Evolutionary conservation across 78 protist genomes (phyloP).

Genomic region (Chrysochromulina parva): DNA sequence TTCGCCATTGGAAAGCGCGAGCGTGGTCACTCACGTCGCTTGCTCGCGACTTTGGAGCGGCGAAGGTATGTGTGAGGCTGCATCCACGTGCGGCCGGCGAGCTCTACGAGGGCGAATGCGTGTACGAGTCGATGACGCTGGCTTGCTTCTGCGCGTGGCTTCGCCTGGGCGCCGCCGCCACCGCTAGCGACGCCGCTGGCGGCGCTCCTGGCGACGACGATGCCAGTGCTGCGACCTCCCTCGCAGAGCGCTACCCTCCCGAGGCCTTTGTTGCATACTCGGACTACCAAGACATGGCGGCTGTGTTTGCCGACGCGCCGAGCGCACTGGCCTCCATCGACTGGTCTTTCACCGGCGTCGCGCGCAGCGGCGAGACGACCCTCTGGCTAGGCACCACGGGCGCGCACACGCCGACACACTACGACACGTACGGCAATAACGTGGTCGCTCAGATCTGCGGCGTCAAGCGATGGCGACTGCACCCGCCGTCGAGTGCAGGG

Average conservation of each 20-base stretch:
- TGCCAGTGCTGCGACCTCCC: not conserved
- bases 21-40: not conserved
- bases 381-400: not conserved
- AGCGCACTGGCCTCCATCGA: not conserved
- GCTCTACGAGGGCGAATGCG: not conserved
- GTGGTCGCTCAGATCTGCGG: not conserved
- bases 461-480: not conserved
- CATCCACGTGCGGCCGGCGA: not conserved
- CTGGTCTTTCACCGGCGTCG: not conserved
- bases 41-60: not conserved
- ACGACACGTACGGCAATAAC: conserved; percentile 10
- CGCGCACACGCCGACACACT: not conserved
- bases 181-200: too few relatives aligned
- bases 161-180: not conserved
- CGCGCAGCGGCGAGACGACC: not conserved
- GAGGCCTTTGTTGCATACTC: not conserved
- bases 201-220: not conserved
- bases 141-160: not conserved
- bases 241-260: not conserved
- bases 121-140: not conserved
- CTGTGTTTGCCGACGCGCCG: too few relatives aligned
- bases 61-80: not conserved
- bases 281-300: not conserved
- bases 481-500: not conserved
- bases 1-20: not conserved